These are phyloP conservation scores for Linnemannia schmuckeri DNA, from an alignment of 192 early-diverging fungal genomes.

Conservation along the genomic window DNA sequence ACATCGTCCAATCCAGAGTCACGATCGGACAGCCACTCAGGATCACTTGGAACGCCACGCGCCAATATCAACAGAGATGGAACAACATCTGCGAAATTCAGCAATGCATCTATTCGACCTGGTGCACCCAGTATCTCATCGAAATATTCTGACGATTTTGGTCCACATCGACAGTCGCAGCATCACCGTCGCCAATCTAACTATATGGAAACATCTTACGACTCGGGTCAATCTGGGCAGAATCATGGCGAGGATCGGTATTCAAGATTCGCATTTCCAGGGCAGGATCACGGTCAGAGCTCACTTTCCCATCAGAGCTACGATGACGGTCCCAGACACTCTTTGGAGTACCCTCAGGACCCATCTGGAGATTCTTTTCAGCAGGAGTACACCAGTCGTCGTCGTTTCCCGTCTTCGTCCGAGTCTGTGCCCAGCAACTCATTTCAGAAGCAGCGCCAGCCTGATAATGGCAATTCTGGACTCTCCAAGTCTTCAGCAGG, in stretches of 20 bases:
- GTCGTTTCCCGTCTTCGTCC: conserved; percentile 12
- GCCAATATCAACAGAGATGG: conserved; percentile 10
- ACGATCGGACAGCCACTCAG: conserved; percentile 50
- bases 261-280: conserved; percentile 27
- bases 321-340: background rate
- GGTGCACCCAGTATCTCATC: conserved; percentile 39
- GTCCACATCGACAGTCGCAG: conserved; percentile 4
- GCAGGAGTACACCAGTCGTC: conserved; percentile 5
- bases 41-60: conserved; percentile 39
- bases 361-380: conserved; percentile 3
- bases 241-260: conserved; percentile 21
- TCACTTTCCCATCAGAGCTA: conserved; percentile 36
- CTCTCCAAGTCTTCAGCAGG: background rate
- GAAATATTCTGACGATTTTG: conserved; percentile 44
- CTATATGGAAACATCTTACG: conserved; percentile 38
- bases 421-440: background rate
- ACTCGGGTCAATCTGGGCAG: conserved; percentile 38
- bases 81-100: conserved; percentile 16
- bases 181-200: conserved; percentile 33
- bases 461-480: background rate
- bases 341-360: background rate
- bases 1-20: conserved; percentile 53
- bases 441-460: background rate
- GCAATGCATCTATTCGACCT: conserved; percentile 4
- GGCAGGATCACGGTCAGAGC: conserved; percentile 20